Base-by-base conservation (phyloP, 139 green algal genomes). In the Micractinium sp. region DNA sequence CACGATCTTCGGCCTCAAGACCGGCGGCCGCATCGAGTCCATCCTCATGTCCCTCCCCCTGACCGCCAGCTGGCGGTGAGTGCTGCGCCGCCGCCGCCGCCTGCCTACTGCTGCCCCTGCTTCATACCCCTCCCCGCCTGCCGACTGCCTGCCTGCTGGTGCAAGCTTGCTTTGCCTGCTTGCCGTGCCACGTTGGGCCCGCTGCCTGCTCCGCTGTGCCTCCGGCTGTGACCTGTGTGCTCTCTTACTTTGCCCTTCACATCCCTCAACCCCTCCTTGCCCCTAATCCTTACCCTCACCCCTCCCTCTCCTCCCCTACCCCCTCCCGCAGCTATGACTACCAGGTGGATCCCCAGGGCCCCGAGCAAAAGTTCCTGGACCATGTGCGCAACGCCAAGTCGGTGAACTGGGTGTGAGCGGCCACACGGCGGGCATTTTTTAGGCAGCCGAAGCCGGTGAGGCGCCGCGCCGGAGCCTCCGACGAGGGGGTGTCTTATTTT, bases 1-100 rank as follows among this genome's bases (percentile, higher is more conserved):
- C 53, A 99, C 98, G 33, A 99, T 96, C n/a, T 99, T 99, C 91
- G 98, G 98, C 63, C 93, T 99, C 15, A 99, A 98, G 93, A 99
- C 98, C 23, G 98, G 97, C 73, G 98, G 98, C 71, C 94, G 98
- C 83, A 99, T 99, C 84, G 98, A 99, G 95, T 98, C 94, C 90
- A 96, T 98, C 91, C 88, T 99, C 33, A 99, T 99, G 97, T 96
- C 92, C 35, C 92, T 99, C 90, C 97, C 97, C 13, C 86, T 96
- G 3, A 97, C 93, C 60, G 92, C 94, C 99, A 98, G 92, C 99
- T 98, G 23, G 98, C 96, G 91, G 87, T 80, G 76, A 91, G 56
- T 60, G 31, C 73, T 7, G 27, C n/a, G 1, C n/a, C n/a, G 15
- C n/a, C 31, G 67, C 67, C 27, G 67, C 67, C 67, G n/a, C 33